A percentile compares a stretch with the other conserved stretches of the same genome.
Evolutionary conservation across 176 grass and related monocot species (phyloP).

Genomic region (Triticum monococcum): DNA sequence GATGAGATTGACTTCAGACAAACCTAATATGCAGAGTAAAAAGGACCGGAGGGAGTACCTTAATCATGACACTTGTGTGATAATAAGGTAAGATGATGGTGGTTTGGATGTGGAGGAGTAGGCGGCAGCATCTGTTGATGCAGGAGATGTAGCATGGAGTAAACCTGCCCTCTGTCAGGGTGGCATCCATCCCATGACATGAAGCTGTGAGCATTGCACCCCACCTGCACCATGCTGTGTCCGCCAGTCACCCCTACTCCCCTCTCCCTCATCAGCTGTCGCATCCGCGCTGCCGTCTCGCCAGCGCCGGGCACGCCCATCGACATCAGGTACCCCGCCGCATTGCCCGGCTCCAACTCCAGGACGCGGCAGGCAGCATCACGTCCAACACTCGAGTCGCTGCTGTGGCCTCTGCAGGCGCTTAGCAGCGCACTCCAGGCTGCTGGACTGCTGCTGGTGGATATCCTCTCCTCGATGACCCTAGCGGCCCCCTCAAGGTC

Average conservation of each 20-base stretch:
- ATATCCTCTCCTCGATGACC: constrained; percentile 28
- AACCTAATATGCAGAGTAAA: too few relatives aligned
- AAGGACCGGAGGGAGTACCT: too few relatives aligned
- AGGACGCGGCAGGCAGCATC: constrained; percentile 35
- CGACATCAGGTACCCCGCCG: constrained; percentile 47
- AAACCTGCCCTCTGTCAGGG: constrained; percentile 32
- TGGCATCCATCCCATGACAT: constrained; percentile 52
- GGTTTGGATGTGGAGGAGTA: background rate
- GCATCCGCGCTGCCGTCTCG: background rate
- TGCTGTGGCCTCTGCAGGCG: constrained; percentile 37
- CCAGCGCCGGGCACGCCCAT: constrained; percentile 8
- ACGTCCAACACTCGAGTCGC: background rate
- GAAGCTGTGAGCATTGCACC: constrained; percentile 30
- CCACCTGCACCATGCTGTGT: constrained; percentile 36
- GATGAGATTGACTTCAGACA: too few relatives aligned
- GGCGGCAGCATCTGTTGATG: constrained; percentile 3
- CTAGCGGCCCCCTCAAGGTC: constrained; percentile 32
- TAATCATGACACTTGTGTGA: background rate
- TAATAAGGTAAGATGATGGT: background rate
- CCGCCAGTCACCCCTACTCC: constrained; percentile 38
- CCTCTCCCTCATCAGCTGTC: constrained; percentile 38
- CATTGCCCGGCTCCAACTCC: constrained; percentile 51
- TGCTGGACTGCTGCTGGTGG: background rate
- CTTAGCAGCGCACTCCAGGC: constrained; percentile 61
- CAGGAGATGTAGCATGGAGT: constrained; percentile 44